Evolutionary conservation across 371 early-diverging fungal genomes (phyloP).

Genomic region (Dichotomocladium elegans): DNA sequence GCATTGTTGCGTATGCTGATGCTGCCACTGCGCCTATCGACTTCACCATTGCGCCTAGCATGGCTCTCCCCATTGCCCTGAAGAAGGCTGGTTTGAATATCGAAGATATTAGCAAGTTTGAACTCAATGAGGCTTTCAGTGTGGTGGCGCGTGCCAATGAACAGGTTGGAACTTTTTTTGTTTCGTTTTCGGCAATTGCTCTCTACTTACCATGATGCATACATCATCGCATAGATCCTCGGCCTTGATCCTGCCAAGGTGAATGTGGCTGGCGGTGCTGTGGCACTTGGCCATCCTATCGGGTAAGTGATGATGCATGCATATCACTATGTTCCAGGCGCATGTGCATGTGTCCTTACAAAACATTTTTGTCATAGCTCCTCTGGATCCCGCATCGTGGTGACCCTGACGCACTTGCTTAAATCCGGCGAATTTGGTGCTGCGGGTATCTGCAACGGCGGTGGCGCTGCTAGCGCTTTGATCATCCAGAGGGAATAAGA

Average conservation of each 20-base stretch:
- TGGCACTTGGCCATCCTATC: conserved; percentile 92
- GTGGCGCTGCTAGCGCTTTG: conserved; percentile 87
- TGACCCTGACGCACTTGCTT: conserved; percentile 80
- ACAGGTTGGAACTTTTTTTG: conserved; percentile 26
- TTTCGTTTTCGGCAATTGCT: no score
- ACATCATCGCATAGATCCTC: conserved; percentile 19
- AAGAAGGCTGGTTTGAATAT: conserved; percentile 68
- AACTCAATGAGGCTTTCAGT: conserved; percentile 96
- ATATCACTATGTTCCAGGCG: neutral
- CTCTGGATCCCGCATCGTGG: conserved; percentile 87
- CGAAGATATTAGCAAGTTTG: conserved; percentile 77
- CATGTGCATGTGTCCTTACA: neutral
- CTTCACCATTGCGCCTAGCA: conserved; percentile 92
- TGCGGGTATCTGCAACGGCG: conserved; percentile 92
- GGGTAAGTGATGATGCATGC: conserved; percentile 44
- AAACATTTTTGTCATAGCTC: conserved; percentile 35
- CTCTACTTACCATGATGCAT: neutral
- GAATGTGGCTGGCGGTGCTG: conserved; percentile 89
- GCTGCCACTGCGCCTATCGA: conserved; percentile 85
- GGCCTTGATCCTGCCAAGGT: conserved; percentile 71
- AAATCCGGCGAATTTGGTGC: conserved; percentile 78
- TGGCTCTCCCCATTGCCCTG: conserved; percentile 89
- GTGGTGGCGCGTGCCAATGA: conserved; percentile 88
- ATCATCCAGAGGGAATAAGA: conserved; percentile 72
- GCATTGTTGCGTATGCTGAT: conserved; percentile 74